Base-by-base conservation (phyloP, 1,284 basidiomycete genomes). In the Cutaneotrichosporon dermatis region DNA sequence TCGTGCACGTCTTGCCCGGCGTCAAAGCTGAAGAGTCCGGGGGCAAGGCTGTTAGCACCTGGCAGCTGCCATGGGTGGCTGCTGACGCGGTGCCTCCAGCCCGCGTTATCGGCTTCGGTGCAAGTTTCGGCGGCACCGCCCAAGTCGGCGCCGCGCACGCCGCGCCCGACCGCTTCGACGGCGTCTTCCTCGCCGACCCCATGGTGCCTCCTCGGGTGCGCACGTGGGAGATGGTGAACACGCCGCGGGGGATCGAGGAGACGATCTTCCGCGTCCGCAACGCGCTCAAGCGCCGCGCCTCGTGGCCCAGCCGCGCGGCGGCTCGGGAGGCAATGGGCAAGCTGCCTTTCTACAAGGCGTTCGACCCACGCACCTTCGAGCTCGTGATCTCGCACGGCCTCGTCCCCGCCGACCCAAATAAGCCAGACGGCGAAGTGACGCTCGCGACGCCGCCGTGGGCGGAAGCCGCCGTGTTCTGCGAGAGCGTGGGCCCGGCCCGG, bases 301-400 rank as follows among this genome's bases (percentile, higher is more conserved):
- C 35, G 0, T 63, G 58, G 58, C 6, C 39, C 0, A 51, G 55
- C 0, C 48, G 61, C 6, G 16, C 35, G 10, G 58, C 53, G 0
- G 61, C 61, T 5, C 48, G 55, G 7, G 40, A 51, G 0, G 50
- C 49, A 4, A 15, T 59, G 50, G 8, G 12, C 39, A 9, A 35
- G 43, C 41, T 36, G 4, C 43, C 43, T 4, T 57, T 63, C 33
- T 63, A 48, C 52, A 44, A 48, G 33, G 13, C 33, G 12, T 63
- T 53, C 52, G 48, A 60, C 25, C 44, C 51, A 8, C 25, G 43
- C 4, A 44, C 40, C 9, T 63, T 60, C 15, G 79, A 83, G 13
- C 63, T 82, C 4, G 92, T 91, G 71, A 77, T 92, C 43, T 80
- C 86, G 16, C 83, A 86, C 63, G 89, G 83, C 4, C 79, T 91